phyloP scores from a whole-genome alignment of 208 protist species.

The Trypanosomatidae sp. region DNA sequence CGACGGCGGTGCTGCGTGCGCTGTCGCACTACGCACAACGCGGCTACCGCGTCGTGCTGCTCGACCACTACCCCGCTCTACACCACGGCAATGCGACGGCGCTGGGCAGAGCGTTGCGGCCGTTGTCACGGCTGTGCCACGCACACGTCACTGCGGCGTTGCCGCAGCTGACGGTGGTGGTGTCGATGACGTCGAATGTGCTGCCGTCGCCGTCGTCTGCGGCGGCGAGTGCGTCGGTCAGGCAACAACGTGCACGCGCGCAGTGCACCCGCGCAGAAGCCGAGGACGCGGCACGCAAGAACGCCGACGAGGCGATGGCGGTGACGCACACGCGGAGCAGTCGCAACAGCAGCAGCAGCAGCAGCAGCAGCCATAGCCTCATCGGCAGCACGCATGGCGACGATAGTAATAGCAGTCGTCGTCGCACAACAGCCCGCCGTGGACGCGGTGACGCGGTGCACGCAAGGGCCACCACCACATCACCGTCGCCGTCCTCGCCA shows the following conservation, averaged over 20 bases:
- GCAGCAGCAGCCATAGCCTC: no score
- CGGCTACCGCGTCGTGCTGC: conserved; percentile 54
- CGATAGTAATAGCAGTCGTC: no score
- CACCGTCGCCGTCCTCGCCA: conserved; percentile 33
- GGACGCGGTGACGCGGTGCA: no score
- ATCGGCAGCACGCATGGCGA: no score
- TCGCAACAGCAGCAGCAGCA: no score
- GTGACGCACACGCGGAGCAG: no score
- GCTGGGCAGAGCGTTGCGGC: conserved; percentile 20
- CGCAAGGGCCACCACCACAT: neutral
- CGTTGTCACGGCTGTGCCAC: conserved; percentile 24
- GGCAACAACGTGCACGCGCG: no score
- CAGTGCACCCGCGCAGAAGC: no score
- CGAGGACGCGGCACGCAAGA: no score
- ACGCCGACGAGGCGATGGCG: no score
- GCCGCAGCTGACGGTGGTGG: conserved; percentile 35
- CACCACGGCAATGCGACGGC: conserved; percentile 49
- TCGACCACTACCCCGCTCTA: conserved; percentile 68
- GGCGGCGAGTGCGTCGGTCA: conserved; percentile 7
- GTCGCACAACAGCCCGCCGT: no score
- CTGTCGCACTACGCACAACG: conserved; percentile 23
- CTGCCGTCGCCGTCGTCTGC: conserved; percentile 18
- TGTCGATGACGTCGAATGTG: conserved; percentile 69
- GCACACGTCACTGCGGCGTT: conserved; percentile 7
- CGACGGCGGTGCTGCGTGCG: conserved; percentile 5